Evolutionary conservation across 768 basidiomycete genomes (phyloP), one percentile per base, ranked within the genome.

Genomic region (Macrolepiota dolichaula): DNA sequence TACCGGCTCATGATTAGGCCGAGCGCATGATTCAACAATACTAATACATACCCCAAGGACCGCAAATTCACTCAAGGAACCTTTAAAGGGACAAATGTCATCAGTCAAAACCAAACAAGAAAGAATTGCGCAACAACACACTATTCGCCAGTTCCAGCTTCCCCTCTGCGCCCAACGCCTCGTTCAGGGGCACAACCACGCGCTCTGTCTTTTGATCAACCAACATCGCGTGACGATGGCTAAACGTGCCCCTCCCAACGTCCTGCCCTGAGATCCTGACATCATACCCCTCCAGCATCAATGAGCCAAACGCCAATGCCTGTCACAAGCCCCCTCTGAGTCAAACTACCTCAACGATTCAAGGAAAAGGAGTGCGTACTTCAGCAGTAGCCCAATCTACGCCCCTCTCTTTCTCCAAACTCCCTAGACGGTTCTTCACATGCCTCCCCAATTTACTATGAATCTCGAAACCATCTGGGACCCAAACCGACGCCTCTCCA

Each of bases 221-320:
- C 19, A 96, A 75, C 92, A 96, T 95, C 0, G 94, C 94, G 72
- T 96, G 95, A 5, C 89, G 78, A 55, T 93, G 91, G 64, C 90
- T 92, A 73, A 95, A 94, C 11, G 93, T 95, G 2, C 95, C 94
- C 40, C 94, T 72, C 0, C 94, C 95, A 0, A 95, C 92, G 69
- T 96, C 95, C 72, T 97, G 95, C 6, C 95, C 95, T 1, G 93
- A 94, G 35, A 97, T 92, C 15, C 94, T 84, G 9, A 97, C 81
- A 68, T 96, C 90, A 63, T 79, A 85, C 1, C 92, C 92, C 55
- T 93, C 89, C 1, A 84, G 74, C 86, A 96, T 84, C 36, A 96
- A 78, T 1, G 92, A 86, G 0, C 95, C 95, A 67, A 95, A 92
- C 0, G 95, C 94, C 72, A 97, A 73, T 0, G 92, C 91, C 91